Conservation (phyloP, 768 basidiomycete genomes). For the Aureoboletus auriporus region DNA sequence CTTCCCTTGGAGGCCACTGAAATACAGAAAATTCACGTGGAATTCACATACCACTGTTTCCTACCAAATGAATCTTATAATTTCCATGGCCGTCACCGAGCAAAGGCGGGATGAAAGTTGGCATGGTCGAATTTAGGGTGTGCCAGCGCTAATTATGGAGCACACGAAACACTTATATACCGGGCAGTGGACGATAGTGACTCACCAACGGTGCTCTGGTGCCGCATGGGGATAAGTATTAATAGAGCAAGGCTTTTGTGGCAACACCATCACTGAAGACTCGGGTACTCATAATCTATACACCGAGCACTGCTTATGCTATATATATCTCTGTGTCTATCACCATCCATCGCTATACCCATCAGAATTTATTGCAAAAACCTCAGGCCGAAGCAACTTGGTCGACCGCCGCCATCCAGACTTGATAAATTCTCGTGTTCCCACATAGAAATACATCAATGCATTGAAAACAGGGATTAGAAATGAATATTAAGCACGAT, state of each 20-base stretch:
- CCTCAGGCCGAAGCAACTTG: no score
- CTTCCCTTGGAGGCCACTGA: neutral
- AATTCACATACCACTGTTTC: conserved; percentile 46
- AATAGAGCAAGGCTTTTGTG: no score
- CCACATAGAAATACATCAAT: neutral
- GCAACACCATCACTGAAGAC: no score
- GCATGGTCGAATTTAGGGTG: no score
- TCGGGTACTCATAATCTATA: no score
- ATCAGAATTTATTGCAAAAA: no score
- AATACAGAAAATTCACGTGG: neutral
- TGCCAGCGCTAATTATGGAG: neutral
- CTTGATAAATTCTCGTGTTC: no score
- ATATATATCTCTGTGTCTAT: no score
- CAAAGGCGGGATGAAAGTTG: conserved; percentile 18
- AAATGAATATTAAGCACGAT: neutral
- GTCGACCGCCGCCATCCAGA: no score
- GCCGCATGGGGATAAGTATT: neutral
- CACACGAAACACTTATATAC: neutral
- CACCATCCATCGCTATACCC: no score
- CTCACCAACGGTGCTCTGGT: neutral
- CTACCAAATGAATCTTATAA: conserved; percentile 46
- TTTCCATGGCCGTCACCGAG: conserved; percentile 43
- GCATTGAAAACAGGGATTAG: neutral
- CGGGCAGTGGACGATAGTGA: no score
- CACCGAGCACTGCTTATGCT: no score